Base-by-base conservation (phyloP, 2,329 filamentous ascomycete genomes). In the Aaosphaeria pasadenensis region DNA sequence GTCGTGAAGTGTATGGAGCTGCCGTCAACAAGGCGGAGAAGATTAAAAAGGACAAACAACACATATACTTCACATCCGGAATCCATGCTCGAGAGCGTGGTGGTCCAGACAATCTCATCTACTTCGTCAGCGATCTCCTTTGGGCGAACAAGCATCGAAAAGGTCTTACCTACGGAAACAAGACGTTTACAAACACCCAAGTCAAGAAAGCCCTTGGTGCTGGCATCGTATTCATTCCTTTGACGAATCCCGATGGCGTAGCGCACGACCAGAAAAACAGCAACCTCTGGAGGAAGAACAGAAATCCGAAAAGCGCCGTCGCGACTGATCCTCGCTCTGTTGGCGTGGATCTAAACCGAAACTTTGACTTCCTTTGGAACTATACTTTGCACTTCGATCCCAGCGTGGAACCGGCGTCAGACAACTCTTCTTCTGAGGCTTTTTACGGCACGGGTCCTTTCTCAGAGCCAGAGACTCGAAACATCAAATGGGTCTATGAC, bases 21-120 rank as follows among this genome's bases (percentile, higher is more conserved):
- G 76, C 73, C 4, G 71, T 64, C 7, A 70, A 72, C 51, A 69
- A 79, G 39, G 77, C 77, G 29, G 70, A 72, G 42, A 69, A 71
- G 44, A 64, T 64, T 13, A 69, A 70, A 42, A 69, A 70, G 35
- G 62, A 70, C 45, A 69, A 70, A 11, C 76, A 77, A 51, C 72
- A 75, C 36, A 74, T 81, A 31, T 80, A 79, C 59, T 69, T 84
- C 50, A 77, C 77, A 47, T 75, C 74, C 24, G 78, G 72, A 9
- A 77, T 83, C 31, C 81, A 84, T 52, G 78, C 81, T 5, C 76
- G 81, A 17, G 81, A 84, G 64, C 75, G 81, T n/a, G 81, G 80
- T 13, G 77, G 75, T 0, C 74, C 80, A 0, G 81, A 84, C 57
- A 74, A 78, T 49, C 67, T 84, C 7, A 67, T 84, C 40, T 82